Base-by-base conservation (phyloP, 2,329 filamentous ascomycete genomes). In the Chrysosporium keratinophilum region DNA sequence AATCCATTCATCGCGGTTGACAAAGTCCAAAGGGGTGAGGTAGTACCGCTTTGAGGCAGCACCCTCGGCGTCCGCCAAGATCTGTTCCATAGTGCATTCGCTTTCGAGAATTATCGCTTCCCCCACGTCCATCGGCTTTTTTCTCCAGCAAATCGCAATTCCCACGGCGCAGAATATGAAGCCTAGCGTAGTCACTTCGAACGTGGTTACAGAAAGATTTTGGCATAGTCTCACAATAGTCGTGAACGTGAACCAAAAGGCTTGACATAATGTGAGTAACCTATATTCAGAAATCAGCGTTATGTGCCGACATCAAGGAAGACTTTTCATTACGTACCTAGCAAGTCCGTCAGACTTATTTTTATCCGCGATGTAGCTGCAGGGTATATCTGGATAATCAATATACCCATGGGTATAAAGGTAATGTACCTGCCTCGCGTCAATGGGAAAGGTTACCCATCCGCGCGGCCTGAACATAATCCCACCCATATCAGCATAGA, bases 71-170 rank as follows among this genome's bases (percentile, higher is more conserved):
- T 60, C 49, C 19, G 54, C 28, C 5, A 63, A 52, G 15, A 67
- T 64, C 2, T 61, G 46, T 31, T 51, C 54, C 20, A 65, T 56
- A 20, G 49, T 54, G 17, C 19, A 53, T 6, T 55, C 35, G 23
- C 56, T 52, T n/a, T 55, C 17, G 4, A 65, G 40, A 1, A 54
- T 54, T 1, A 57, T 59, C 3, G 60, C 53, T n/a, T 56, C 61
- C 50, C 61, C 40, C 5, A 62, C 59, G 47, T 65, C 62, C 28
- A 63, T 45, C 11, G 65, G 65, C 51, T 67, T 67, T 34, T 63
- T 51, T 12, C 55, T 56, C 65, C 65, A 67, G 47, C 60, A 63
- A 43, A 58, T 58, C 34, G 59, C 63, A 7, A 60, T 65, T 6
- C 55, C 57, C 19, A 65, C 54, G 4, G 58, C 62, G 53, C 61